These are phyloP conservation scores for Trametopsis cervina DNA, from an alignment of 768 basidiomycete genomes.

Conservation along the genomic window DNA sequence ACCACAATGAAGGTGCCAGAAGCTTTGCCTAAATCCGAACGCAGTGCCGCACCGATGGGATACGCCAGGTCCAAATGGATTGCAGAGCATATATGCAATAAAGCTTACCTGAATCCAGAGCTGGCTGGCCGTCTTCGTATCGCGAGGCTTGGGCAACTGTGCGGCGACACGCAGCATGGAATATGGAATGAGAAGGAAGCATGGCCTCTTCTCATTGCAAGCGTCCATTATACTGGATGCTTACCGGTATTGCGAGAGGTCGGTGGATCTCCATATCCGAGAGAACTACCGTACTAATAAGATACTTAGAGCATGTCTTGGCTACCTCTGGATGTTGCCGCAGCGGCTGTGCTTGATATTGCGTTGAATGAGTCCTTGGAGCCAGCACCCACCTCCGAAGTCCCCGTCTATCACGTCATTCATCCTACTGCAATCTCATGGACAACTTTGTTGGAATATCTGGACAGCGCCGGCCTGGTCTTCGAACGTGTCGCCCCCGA, in stretches of 20 bases:
- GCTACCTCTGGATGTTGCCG: conserved; percentile 2
- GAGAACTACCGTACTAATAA: background rate
- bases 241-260: conserved; percentile 6
- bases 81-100: conserved; percentile 7
- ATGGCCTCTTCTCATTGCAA: conserved; percentile 10
- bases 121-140: background rate
- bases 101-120: background rate
- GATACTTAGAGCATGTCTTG: background rate
- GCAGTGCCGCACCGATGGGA: conserved; percentile 1
- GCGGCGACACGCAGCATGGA: conserved; percentile 8
- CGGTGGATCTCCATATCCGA: background rate
- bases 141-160: conserved; percentile 9
- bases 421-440: too few relatives aligned
- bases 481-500: too few relatives aligned
- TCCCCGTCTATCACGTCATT: too few relatives aligned
- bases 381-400: too few relatives aligned
- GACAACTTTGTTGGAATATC: too few relatives aligned
- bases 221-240: conserved; percentile 3
- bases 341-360: background rate
- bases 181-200: conserved; percentile 10
- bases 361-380: too few relatives aligned
- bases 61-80: conserved; percentile 11
- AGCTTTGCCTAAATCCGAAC: background rate
- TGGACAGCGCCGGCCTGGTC: too few relatives aligned
- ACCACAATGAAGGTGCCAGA: background rate